phyloP scores from a whole-genome alignment of 1,284 basidiomycete genomes.

The Sparassis latifolia region DNA sequence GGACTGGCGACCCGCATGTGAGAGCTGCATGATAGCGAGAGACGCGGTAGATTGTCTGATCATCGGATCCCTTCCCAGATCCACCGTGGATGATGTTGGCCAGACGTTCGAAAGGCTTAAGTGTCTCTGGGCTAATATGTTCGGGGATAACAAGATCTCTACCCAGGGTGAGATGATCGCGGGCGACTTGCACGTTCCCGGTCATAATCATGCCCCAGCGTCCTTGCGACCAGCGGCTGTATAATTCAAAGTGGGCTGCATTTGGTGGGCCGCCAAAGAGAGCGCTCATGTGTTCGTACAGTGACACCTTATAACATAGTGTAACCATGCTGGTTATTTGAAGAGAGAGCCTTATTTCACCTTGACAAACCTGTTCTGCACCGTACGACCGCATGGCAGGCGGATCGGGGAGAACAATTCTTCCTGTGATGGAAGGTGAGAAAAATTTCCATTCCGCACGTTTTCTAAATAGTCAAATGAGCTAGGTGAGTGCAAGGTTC shows the following conservation, averaged over 20 bases:
- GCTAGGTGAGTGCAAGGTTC: no score
- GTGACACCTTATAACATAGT: conserved; percentile 43
- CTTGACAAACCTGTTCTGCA: conserved; percentile 4
- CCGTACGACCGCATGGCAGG: conserved; percentile 3
- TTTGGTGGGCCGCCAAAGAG: conserved; percentile 74
- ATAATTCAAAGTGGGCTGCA: conserved; percentile 56
- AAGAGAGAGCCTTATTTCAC: neutral
- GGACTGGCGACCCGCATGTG: conserved; percentile 85
- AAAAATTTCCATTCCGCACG: no score
- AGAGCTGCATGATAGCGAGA: conserved; percentile 78
- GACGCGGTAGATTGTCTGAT: conserved; percentile 6
- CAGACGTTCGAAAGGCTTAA: conserved; percentile 47
- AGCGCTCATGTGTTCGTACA: conserved; percentile 79
- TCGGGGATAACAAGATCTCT: conserved; percentile 70
- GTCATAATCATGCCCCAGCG: conserved; percentile 90
- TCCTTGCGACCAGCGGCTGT: conserved; percentile 70
- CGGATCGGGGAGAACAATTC: neutral
- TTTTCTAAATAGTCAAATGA: no score
- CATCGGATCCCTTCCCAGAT: neutral
- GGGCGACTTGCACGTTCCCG: conserved; percentile 81
- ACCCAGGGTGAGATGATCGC: conserved; percentile 70
- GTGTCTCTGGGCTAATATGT: conserved; percentile 31
- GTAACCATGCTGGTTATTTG: conserved; percentile 18
- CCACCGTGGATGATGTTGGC: conserved; percentile 44
- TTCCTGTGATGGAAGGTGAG: no score